Evolutionary conservation across 495 filamentous ascomycete genomes (phyloP), one percentile per base, ranked within the genome.

Genomic region (Aspergillus taichungensis): DNA sequence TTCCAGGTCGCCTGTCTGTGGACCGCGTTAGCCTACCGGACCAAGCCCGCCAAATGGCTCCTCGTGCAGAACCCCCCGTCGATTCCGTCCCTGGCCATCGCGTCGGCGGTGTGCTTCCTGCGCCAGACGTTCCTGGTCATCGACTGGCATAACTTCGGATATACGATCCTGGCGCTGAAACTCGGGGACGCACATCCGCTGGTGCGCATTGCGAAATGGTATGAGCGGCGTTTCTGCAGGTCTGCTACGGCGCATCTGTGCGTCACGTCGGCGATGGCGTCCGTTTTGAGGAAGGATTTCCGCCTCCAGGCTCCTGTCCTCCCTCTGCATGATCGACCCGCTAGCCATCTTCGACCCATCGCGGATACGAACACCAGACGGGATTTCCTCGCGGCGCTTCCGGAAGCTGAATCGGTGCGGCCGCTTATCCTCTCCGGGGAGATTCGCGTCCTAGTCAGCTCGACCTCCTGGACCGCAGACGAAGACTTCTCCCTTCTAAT

Each of bases 131-230:
- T 74, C 45, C 77, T 96, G 3, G 73, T 96, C 31, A 88, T 97
- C 45, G 92, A 99, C 66, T 99, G 92, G 92, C 92, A 99, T 69
- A 99, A 99, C 63, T 95, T 95, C 63, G 91, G 92, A 49, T 95
- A 87, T 73, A 90, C 85, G n/a, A 91, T 97, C 46, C 80, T 99
- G 5, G 80, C 85, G 53, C 54, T 86, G 57, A 77, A 87, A 67
- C 57, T 81, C 33, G 63, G 74, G 12, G 47, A 61, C 36, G 45
- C 43, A 6, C 91, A 95, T 60, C 87, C 85, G 0, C 73, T 97
- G 6, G 89, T 96, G 11, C 68, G 52, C 43, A 54, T 91, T 13
- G 84, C 88, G 3, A 78, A 77, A 38, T 71, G 77, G 55, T 95
- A 95, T 60, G 92, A 98, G 56, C 73, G 65, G 32, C 53, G 68